Evolutionary conservation across 2,329 filamentous ascomycete genomes (phyloP), one percentile per base, ranked within the genome.

Genomic region (Coniochaeta hoffmannii): DNA sequence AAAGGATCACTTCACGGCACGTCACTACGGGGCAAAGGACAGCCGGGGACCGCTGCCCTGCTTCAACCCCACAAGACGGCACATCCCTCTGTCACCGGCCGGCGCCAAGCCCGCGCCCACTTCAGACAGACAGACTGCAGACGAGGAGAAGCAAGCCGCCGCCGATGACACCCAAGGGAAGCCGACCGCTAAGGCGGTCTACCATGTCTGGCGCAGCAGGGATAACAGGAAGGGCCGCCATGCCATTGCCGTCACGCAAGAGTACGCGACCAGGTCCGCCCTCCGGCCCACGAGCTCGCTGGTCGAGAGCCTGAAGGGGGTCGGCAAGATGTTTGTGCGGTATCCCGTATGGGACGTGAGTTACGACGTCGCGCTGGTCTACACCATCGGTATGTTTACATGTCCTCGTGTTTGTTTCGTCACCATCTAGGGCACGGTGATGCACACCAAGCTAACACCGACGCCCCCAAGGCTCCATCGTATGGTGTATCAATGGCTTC

Each of bases 401-500:
- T 15, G 5, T 30, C 22, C 8, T 35, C 53, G 7, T 32, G 30
- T 12, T 7, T 19, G 1, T 32, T 26, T 35, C 50, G 31, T 26
- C 41, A 15, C 11, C 19, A 30, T 24, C 19, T 9, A 11, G 19
- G n/a, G 14, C 12, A 54, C 57, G 10, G 32, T 15, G 24, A 19
- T 38, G 7, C 4, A 19, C n/a, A 10, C 19, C 15, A 38, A 4
- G 19, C 36, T 41, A 41, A 54, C 14, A 28, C 22, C 24, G 4
- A 15, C 22, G 30, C 12, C 30, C 46, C 41, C 41, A 59, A 69
- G 66, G 71, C 0, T 81, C 76, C 0, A 62, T 76, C 0, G 69
- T 83, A 28, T 83, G 80, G 79, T 73, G 79, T 1, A 64, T 82
- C 57, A 87, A 87, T 63, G 76, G 78, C 1, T 86, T 85, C 65